A percentile compares a stretch with the other conserved stretches of the same genome.
Conservation (phyloP, 805 yeast species). For the Metschnikowia henanensis region DNA sequence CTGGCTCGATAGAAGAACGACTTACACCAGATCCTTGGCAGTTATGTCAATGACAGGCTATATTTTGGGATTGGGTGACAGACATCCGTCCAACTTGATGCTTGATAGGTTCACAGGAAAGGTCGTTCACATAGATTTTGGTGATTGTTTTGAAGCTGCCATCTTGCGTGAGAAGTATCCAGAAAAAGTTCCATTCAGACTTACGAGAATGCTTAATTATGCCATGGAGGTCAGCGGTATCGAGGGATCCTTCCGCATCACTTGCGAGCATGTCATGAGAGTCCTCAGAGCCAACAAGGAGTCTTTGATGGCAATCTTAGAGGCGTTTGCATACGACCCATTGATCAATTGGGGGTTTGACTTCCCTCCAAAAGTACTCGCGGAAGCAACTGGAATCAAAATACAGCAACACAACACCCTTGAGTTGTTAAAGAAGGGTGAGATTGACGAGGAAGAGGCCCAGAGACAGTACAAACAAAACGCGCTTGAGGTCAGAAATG, state of each 20-base stretch:
- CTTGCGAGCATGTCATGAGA: slow-evolving; percentile 97
- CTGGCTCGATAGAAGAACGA: slow-evolving; percentile 96
- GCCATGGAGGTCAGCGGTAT: slow-evolving; percentile 99
- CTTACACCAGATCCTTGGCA: slow-evolving; percentile 93
- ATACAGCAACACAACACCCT: slow-evolving; percentile 68
- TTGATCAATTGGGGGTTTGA: slow-evolving; percentile 99
- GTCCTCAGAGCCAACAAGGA: slow-evolving; percentile 92
- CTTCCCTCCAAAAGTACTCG: slow-evolving; percentile 76
- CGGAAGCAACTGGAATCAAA: slow-evolving; percentile 70
- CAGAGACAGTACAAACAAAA: slow-evolving; percentile 68
- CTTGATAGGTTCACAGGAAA: slow-evolving; percentile 92
- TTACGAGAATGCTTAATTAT: slow-evolving; percentile 94
- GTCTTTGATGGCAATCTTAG: slow-evolving; percentile 95
- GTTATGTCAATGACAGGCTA: slow-evolving; percentile 99
- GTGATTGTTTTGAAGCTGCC: slow-evolving; percentile 99
- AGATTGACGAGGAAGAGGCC: slow-evolving; percentile 77
- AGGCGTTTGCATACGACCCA: slow-evolving; percentile 98
- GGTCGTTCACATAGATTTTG: slow-evolving; percentile 96
- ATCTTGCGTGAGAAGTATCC: slow-evolving; percentile 95
- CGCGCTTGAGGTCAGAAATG: slow-evolving; percentile 72
- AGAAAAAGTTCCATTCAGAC: slow-evolving; percentile 95
- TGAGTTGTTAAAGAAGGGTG: slow-evolving; percentile 68
- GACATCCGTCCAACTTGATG: slow-evolving; percentile 98
- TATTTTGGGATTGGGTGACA: slow-evolving; percentile 93
- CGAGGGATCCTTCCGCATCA: slow-evolving; percentile 94